These are phyloP conservation scores for Wolfiporia cocos DNA, from an alignment of 1,284 basidiomycete species.

Conservation along the genomic window DNA sequence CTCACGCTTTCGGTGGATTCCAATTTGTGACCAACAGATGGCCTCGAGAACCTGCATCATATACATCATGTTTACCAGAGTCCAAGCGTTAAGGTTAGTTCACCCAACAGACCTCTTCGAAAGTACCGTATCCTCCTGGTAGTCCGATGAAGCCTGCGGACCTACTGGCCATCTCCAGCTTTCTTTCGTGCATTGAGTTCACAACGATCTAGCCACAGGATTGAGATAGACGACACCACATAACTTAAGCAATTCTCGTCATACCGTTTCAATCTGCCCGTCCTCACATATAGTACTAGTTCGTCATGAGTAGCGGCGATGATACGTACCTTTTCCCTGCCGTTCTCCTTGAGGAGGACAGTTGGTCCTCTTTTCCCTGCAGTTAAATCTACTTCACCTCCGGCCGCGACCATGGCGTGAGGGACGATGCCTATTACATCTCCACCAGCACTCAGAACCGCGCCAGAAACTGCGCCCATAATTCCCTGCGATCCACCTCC, in stretches of 20 bases:
- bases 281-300: too few species aligned
- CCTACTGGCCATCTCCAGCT: conserved; percentile 81
- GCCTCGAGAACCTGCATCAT: conserved; percentile 74
- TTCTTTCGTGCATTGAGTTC: conserved; percentile 88
- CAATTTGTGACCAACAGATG: conserved; percentile 87
- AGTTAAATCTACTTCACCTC: conserved; percentile 54
- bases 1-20: conserved; percentile 83
- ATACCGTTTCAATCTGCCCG: too few species aligned
- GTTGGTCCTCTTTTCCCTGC: conserved; percentile 13
- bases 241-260: too few species aligned
- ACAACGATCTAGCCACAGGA: conserved; percentile 53
- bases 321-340: conserved; percentile 38
- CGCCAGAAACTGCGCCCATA: conserved; percentile 81
- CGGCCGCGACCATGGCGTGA: conserved; percentile 61
- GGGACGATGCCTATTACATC: conserved; percentile 81
- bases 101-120: conserved; percentile 73
- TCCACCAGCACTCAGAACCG: conserved; percentile 65
- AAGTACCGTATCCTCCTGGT: conserved; percentile 90
- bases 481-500: conserved; percentile 82
- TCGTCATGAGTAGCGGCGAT: too few species aligned
- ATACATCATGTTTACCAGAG: neutral
- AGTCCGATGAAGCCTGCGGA: conserved; percentile 79
- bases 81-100: too few species aligned
- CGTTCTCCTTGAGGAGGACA: conserved; percentile 30
- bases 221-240: neutral